A percentile compares a stretch with the other conserved stretches of the same genome.
These are phyloP conservation scores for Hibiscus tridactylites DNA, from an alignment of 345 rosid species.

Conservation along the genomic window DNA sequence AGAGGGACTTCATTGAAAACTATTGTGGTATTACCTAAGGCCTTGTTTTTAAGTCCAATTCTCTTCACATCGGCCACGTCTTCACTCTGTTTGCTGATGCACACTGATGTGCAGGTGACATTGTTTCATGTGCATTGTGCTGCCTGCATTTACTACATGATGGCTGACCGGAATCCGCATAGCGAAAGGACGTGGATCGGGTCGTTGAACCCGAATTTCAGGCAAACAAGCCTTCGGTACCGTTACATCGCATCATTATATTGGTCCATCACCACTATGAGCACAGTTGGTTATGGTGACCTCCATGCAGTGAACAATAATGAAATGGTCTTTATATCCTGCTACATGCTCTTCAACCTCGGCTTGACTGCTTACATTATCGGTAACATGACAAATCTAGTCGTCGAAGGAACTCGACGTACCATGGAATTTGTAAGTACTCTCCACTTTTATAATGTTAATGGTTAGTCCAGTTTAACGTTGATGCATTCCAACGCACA, in stretches of 20 bases:
- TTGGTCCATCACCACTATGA: slow-evolving; percentile 97
- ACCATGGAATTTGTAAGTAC: slow-evolving; percentile 91
- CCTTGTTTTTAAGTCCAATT: not conserved
- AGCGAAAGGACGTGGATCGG: slow-evolving; percentile 76
- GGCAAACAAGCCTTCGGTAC: slow-evolving; percentile 61
- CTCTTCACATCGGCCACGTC: not conserved
- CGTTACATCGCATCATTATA: slow-evolving; percentile 71
- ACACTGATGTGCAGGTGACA: slow-evolving; percentile 48
- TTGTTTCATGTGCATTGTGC: slow-evolving; percentile 73
- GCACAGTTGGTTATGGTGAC: slow-evolving; percentile 94
- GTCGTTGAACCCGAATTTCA: slow-evolving; percentile 52
- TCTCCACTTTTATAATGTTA: not conserved
- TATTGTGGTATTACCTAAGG: not conserved
- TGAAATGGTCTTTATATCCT: slow-evolving; percentile 71
- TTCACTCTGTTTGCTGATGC: not conserved
- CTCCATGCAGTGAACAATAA: slow-evolving; percentile 76
- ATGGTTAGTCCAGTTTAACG: no score
- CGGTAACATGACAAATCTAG: slow-evolving; percentile 93
- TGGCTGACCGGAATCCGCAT: slow-evolving; percentile 76
- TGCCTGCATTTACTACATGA: slow-evolving; percentile 70
- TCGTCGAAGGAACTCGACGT: slow-evolving; percentile 91
- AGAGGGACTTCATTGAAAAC: no score
- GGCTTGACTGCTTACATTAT: slow-evolving; percentile 85
- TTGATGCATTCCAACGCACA: no score
- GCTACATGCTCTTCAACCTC: slow-evolving; percentile 91